These are phyloP conservation scores for Cucurbita argyrosperma DNA, from an alignment of 306 rosid species.

Conservation along the genomic window DNA sequence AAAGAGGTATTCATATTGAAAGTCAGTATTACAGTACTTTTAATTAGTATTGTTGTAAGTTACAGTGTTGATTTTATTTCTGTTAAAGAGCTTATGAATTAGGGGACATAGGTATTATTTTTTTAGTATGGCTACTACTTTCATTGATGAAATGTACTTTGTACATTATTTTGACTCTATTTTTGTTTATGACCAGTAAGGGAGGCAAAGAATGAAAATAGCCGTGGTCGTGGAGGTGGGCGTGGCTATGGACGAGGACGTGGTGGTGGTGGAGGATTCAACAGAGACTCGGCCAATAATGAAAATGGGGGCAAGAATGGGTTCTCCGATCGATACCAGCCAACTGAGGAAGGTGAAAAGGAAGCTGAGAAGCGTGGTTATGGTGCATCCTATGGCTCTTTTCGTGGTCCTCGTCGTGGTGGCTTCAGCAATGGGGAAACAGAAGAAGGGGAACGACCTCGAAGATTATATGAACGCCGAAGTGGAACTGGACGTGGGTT, in stretches of 20 bases:
- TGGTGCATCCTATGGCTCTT: conserved; percentile 36
- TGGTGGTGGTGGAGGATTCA: conserved; percentile 36
- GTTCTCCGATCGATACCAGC: conserved; percentile 26
- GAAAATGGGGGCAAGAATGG: conserved; percentile 25
- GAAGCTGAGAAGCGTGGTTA: conserved; percentile 39
- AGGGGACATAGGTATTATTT: background rate
- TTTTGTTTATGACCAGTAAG: conserved; percentile 19
- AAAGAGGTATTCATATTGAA: background rate
- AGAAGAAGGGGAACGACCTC: conserved; percentile 41
- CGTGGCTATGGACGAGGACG: conserved; percentile 37
- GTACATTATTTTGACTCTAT: background rate
- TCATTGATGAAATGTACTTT: background rate
- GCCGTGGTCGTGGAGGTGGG: conserved; percentile 42
- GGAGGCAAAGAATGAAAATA: conserved; percentile 26
- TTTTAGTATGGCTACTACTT: background rate
- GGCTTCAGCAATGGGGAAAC: conserved; percentile 37
- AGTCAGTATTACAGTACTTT: background rate
- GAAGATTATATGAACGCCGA: conserved; percentile 35
- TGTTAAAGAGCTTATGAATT: background rate
- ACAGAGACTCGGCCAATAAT: conserved; percentile 21
- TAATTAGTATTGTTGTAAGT: background rate
- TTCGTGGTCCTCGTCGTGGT: conserved; percentile 43
- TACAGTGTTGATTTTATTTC: background rate
- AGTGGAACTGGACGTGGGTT: conserved; percentile 67
- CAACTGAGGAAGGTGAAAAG: conserved; percentile 29